These are phyloP conservation scores for Trichoderma oligosporum DNA, from an alignment of 2,329 filamentous ascomycete genomes.

Conservation along the genomic window DNA sequence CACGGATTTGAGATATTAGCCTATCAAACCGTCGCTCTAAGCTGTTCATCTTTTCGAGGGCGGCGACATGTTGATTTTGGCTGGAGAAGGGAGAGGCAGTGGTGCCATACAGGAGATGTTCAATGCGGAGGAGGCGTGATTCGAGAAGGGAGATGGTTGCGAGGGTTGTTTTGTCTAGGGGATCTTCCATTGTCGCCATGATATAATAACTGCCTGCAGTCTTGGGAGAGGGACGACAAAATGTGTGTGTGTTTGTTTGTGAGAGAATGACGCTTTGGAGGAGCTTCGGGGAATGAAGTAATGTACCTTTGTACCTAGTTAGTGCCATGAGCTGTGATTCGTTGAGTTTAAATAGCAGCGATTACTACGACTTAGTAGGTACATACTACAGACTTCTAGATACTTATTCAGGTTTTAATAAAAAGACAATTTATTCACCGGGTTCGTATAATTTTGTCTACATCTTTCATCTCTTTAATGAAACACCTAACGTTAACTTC, in stretches of 20 bases:
- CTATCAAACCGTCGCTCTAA: constrained; percentile 52
- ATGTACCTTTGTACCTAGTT: background rate
- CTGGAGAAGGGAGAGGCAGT: constrained; percentile 30
- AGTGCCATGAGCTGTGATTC: constrained; percentile 6
- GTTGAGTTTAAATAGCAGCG: background rate
- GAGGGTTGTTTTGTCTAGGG: constrained; percentile 51
- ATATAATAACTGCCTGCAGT: background rate
- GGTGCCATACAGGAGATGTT: constrained; percentile 55
- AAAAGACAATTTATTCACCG: too few relatives aligned
- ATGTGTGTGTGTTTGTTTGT: background rate
- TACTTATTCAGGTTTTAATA: too few relatives aligned
- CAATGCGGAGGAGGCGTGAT: constrained; percentile 55
- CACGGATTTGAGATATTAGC: constrained; percentile 49
- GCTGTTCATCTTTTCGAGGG: constrained; percentile 44
- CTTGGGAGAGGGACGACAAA: background rate
- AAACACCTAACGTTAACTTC: too few relatives aligned
- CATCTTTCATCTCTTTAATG: too few relatives aligned
- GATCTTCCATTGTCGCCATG: constrained; percentile 30
- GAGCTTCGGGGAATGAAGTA: background rate
- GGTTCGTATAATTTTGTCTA: too few relatives aligned
- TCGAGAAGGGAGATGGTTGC: constrained; percentile 56
- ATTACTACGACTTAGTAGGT: too few relatives aligned
- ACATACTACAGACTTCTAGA: too few relatives aligned
- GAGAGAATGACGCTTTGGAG: constrained; percentile 9
- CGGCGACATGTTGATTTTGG: constrained; percentile 36